Percentiles rank a stretch among this genome's conserved stretches.
Conservation (phyloP, 495 filamentous ascomycete genomes). For the Penicillium ochrochloron region DNA sequence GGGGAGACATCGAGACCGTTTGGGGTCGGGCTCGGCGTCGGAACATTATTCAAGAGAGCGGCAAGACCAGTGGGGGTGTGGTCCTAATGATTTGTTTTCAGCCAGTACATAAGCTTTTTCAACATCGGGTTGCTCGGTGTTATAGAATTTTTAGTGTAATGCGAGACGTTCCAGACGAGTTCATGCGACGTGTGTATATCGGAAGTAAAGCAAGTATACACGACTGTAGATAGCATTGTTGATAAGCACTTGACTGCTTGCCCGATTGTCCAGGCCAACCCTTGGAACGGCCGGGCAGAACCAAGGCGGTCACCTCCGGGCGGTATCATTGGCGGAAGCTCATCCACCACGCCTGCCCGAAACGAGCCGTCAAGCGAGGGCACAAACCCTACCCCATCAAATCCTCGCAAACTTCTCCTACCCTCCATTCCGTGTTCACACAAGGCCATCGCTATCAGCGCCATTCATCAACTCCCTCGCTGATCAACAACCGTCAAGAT, state of each 20-base stretch:
- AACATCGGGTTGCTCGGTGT: conserved; percentile 10
- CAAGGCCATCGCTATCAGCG: conserved; percentile 56
- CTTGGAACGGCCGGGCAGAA: conserved; percentile 10
- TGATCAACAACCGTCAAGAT: conserved; percentile 58
- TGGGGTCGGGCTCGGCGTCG: background rate
- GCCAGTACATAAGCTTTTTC: conserved; percentile 25
- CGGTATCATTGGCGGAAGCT: conserved; percentile 35
- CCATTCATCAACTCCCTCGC: conserved; percentile 52
- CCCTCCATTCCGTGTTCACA: conserved; percentile 44
- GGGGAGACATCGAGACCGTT: conserved; percentile 19
- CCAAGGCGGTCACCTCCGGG: background rate
- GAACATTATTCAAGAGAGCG: conserved; percentile 6
- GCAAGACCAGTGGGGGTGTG: conserved; percentile 13
- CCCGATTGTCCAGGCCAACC: conserved; percentile 23
- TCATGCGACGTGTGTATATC: background rate
- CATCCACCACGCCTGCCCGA: conserved; percentile 20
- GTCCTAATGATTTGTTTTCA: conserved; percentile 28
- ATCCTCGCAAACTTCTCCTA: conserved; percentile 47
- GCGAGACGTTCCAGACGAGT: conserved; percentile 19
- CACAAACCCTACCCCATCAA: conserved; percentile 47
- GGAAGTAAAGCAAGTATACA: background rate
- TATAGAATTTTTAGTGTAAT: conserved; percentile 28
- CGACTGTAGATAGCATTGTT: background rate
- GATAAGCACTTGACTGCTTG: conserved; percentile 31
- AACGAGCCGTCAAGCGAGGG: conserved; percentile 48